phyloP scores from a whole-genome alignment of 352 stramenopile species.

The Globisporangium echinulatum region DNA sequence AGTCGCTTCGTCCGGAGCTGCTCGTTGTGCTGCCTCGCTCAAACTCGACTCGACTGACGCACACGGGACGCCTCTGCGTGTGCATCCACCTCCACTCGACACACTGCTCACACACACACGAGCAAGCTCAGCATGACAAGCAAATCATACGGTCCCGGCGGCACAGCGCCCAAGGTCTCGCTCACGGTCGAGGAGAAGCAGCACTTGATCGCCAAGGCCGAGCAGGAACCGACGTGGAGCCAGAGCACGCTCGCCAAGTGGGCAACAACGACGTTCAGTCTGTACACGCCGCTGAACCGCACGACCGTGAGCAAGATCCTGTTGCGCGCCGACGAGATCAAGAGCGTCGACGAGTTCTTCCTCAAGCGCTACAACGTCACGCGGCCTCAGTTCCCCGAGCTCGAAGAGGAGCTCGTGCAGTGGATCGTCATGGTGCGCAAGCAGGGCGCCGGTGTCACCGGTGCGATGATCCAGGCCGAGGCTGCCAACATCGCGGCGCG shows the following conservation, averaged over 20 bases:
- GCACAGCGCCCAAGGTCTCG: not conserved
- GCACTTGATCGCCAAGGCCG: constrained; percentile 7
- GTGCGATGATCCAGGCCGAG: constrained; percentile 6
- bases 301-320: constrained; percentile 9
- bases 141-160: no score
- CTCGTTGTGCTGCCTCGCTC: no score
- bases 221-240: constrained; percentile 2
- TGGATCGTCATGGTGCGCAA: constrained; percentile 7
- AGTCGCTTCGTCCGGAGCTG: no score
- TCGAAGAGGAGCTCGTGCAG: constrained; percentile 6
- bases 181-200: constrained; percentile 7
- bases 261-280: constrained; percentile 1
- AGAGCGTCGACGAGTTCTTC: constrained; percentile 6
- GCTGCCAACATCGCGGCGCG: constrained; percentile 4
- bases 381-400: constrained; percentile 7
- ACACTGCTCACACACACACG: no score
- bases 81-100: no score
- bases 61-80: no score
- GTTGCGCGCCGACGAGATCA: constrained; percentile 7
- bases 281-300: constrained; percentile 8
- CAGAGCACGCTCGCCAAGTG: constrained; percentile 8
- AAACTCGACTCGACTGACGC: no score
- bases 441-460: constrained; percentile 5
- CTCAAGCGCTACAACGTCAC: constrained; percentile 10
- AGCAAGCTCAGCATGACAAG: no score